Base-by-base conservation (phyloP, 1,284 basidiomycete genomes). In the Leccinum solheimii region DNA sequence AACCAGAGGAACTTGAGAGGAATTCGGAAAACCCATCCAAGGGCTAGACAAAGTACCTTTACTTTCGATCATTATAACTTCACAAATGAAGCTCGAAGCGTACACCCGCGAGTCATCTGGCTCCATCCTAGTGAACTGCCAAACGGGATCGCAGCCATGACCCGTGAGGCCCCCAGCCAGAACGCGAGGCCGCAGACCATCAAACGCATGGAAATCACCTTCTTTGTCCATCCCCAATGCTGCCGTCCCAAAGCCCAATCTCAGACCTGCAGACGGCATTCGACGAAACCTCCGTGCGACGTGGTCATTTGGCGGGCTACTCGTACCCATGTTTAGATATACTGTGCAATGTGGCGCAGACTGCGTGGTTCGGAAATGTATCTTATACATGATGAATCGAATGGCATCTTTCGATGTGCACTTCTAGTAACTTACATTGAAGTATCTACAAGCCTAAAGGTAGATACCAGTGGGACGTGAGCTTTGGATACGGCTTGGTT, bases 401-500 rank as follows among this genome's bases (percentile, higher is more conserved):
- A 43, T 3, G n/a, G 9, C 40, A 43, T 43, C n/a, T 43, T 43
- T 10, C 40, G 9, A n/a, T 43, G 40, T 16, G 9, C 16, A n/a
- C 2, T 16, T n/a, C n/a, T n/a, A 43, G 40, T n/a, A 40, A 34
- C 38, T n/a, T 16, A n/a, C 16, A 40, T 40, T 40, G 38, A 40
- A n/a, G 38, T 40, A 40, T 40, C 40, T 10, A n/a, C 40, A 43
- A n/a, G n/a, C 40, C 40, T n/a, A n/a, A 43, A 36, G 34, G 34
- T 38, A 43, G 40, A 10, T 43, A n/a, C 16, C 40, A 43, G 40
- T 16, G n/a, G n/a, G 40, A 43, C n/a, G 38, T 40, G 81, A 68
- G 87, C 81, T 64, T 78, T 83, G 0, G 88, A 90, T 16, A 77
- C 73, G 0, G 32, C 64, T 45, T 73, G 70, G 53, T 69, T 73